Evolutionary conservation across 2,329 filamentous ascomycete species (phyloP), one percentile per base, ranked within the genome.

Genomic region (Laburnicola sp.): DNA sequence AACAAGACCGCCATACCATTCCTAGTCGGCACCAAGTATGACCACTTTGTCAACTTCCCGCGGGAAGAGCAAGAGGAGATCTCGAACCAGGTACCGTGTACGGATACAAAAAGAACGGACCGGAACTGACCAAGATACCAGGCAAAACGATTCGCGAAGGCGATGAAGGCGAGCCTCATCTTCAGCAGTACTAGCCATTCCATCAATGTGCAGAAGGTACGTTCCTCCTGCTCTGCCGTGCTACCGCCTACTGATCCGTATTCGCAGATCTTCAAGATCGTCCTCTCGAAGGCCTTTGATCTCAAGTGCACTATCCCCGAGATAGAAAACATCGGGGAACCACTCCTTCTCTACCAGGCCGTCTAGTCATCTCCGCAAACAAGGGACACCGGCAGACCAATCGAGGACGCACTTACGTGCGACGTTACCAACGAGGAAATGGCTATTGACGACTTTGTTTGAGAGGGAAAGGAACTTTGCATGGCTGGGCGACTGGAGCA

Each of bases 1-100:
- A 99, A 99, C 82, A 99, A 99, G 81, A 99, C 94, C 10, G 94
- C 94, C n/a, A 99, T 99, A 62, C 94, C 94, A 0, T 96, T 99
- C 68, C 76, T 99, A 23, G 90, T 99, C 16, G 94, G 94, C 53
- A 99, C 94, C 31, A 99, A 99, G 75, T 99, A 97, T 74, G 94
- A 99, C 68, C 94, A 97, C 71, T 99, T 99, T 77, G 93, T 99
- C 75, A 99, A 97, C 76, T 97, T 99, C 68, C 92, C 94, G 0
- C 84, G 89, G 36, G 93, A 97, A 71, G 94, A 99, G 70, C 94
- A 99, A 73, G 94, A 99, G 74, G 94, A 99, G 76, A 99, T 99
- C 57, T 96, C 91, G 10, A 92, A 94, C 68, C 93, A 96, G 82
- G 91, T 94, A 76, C 23, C 49, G 25, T 8, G 10, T n/a, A 7